Evolutionary conservation across 768 basidiomycete genomes (phyloP).

Genomic region (Hygrocybe coccinea): DNA sequence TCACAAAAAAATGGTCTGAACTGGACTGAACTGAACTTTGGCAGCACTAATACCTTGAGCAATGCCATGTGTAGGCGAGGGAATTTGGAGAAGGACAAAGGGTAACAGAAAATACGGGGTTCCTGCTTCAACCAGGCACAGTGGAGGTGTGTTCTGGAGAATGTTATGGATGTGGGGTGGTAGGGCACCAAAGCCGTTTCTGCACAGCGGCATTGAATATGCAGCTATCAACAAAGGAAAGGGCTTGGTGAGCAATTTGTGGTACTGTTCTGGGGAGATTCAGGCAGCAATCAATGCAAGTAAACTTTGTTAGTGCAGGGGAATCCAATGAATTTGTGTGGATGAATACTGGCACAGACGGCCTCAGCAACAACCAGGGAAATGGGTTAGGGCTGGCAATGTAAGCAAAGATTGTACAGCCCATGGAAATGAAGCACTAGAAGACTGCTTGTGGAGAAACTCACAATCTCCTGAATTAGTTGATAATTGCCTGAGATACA

Average conservation of each 20-base stretch:
- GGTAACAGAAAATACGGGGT: background rate
- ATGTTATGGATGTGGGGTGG: background rate
- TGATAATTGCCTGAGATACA: too few species aligned
- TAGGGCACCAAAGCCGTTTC: background rate
- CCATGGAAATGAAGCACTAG: constrained; percentile 11
- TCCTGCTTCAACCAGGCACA: background rate
- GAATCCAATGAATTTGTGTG: background rate
- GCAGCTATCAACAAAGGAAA: background rate
- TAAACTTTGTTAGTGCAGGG: background rate
- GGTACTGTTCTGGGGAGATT: background rate
- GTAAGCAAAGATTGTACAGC: constrained; percentile 10
- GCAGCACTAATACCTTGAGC: too few species aligned
- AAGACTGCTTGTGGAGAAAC: too few species aligned
- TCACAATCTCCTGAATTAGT: too few species aligned
- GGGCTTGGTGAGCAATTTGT: background rate
- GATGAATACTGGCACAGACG: background rate
- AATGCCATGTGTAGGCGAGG: background rate
- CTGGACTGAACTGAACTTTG: too few species aligned
- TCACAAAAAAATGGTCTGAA: too few species aligned
- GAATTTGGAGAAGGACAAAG: background rate
- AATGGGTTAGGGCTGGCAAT: constrained; percentile 20
- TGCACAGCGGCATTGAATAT: background rate
- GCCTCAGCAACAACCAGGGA: constrained; percentile 11
- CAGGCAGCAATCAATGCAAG: background rate
- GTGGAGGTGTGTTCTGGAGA: background rate